Percentiles rank a stretch among this genome's conserved stretches.
These are phyloP conservation scores for Zoysia japonica DNA, from an alignment of 176 grass and related monocot genomes.

Conservation along the genomic window DNA sequence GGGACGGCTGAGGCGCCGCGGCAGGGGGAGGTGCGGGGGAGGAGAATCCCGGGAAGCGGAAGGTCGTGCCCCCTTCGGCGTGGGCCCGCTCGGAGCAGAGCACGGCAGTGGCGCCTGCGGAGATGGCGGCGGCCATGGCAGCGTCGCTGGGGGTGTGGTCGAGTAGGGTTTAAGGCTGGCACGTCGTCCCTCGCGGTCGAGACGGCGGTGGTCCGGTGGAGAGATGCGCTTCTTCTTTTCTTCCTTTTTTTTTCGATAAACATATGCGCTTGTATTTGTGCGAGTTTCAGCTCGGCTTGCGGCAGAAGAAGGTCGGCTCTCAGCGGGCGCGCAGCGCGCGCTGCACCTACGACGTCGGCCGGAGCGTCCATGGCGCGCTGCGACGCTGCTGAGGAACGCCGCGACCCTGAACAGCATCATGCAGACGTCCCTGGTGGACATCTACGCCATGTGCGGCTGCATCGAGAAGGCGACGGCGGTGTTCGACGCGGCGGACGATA, in stretches of 20 bases:
- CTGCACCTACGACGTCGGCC: constrained; percentile 49
- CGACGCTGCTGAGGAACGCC: constrained; percentile 49
- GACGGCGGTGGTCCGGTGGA: not conserved
- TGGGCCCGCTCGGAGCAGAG: constrained; percentile 42
- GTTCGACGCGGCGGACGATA: constrained; percentile 51
- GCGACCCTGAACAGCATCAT: constrained; percentile 56
- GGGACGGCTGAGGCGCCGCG: not conserved
- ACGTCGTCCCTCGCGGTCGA: constrained; percentile 20
- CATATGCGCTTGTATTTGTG: too few species aligned
- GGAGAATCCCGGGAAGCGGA: constrained; percentile 59
- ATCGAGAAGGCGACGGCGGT: constrained; percentile 46
- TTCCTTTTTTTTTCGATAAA: not conserved
- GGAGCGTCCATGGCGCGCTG: constrained; percentile 55
- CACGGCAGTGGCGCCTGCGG: constrained; percentile 37
- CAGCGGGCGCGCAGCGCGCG: constrained; percentile 58
- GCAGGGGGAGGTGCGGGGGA: constrained; percentile 12
- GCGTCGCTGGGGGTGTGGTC: constrained; percentile 18
- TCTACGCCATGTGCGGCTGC: constrained; percentile 73
- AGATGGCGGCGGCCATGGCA: constrained; percentile 31
- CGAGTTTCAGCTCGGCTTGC: constrained; percentile 18
- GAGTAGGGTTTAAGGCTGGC: constrained; percentile 58
- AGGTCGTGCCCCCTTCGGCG: constrained; percentile 44
- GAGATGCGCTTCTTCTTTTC: constrained; percentile 18
- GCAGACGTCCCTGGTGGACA: constrained; percentile 68
- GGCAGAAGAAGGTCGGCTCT: constrained; percentile 50